phyloP scores from a whole-genome alignment of 768 basidiomycete genomes.

The Hemileccinum rubropunctum region DNA sequence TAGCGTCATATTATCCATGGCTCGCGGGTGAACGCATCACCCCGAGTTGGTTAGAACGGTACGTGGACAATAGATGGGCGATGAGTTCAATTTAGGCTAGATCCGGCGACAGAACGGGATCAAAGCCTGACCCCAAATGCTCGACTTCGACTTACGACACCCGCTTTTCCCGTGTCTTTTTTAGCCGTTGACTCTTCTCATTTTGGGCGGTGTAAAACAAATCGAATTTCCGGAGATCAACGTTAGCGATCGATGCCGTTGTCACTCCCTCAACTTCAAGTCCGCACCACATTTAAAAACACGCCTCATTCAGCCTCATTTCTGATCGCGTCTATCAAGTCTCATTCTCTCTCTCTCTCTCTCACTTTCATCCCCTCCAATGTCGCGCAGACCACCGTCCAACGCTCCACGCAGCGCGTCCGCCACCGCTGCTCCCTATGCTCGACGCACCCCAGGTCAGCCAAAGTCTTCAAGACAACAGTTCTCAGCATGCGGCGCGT shows the following conservation, averaged over 20 bases:
- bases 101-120: slow-evolving; percentile 10
- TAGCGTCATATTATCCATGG: neutral
- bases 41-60: neutral
- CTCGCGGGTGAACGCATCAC: neutral
- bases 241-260: slow-evolving; percentile 21
- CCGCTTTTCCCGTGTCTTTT: slow-evolving; percentile 37
- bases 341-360: slow-evolving; percentile 18
- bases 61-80: neutral
- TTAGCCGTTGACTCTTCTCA: slow-evolving; percentile 10
- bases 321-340: slow-evolving; percentile 27
- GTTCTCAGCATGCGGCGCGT: slow-evolving; percentile 92
- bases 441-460: slow-evolving; percentile 54
- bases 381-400: slow-evolving; percentile 58
- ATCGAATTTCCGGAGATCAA: slow-evolving; percentile 31
- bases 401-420: slow-evolving; percentile 29
- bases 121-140: slow-evolving; percentile 26
- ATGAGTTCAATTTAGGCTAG: slow-evolving; percentile 17
- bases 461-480: slow-evolving; percentile 80
- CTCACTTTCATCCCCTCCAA: slow-evolving; percentile 25
- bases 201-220: slow-evolving; percentile 23
- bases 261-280: slow-evolving; percentile 10
- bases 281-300: slow-evolving; percentile 23
- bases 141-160: slow-evolving; percentile 35
- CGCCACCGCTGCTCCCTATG: slow-evolving; percentile 30
- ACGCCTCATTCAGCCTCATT: slow-evolving; percentile 17